Percentiles rank a stretch among this genome's conserved stretches.
phyloP scores from a whole-genome alignment of 495 filamentous ascomycete species.

The Glarea lozoyensis region DNA sequence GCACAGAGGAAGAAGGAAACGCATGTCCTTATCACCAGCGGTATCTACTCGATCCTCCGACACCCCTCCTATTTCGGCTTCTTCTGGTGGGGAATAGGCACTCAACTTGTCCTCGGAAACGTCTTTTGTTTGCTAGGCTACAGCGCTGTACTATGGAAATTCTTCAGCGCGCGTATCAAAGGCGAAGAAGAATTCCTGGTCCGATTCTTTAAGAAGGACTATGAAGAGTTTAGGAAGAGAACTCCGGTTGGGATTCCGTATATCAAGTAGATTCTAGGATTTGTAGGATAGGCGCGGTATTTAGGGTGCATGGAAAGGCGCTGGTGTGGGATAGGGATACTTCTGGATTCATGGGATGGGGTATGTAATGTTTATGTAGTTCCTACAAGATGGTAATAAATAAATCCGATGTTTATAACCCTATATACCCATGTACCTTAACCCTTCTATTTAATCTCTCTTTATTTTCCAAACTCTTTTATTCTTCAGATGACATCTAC shows the following conservation, averaged over 20 bases:
- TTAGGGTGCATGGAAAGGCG: not conserved
- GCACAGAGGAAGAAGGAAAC: slow-evolving; percentile 53
- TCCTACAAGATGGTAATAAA: too few species aligned
- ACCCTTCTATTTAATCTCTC: too few species aligned
- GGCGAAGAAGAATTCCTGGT: slow-evolving; percentile 73
- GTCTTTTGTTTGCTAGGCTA: slow-evolving; percentile 66
- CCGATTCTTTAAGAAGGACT: slow-evolving; percentile 77
- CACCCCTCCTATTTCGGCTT: slow-evolving; percentile 96
- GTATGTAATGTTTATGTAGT: not conserved
- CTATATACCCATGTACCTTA: too few species aligned
- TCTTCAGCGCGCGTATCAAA: slow-evolving; percentile 66
- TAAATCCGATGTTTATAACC: too few species aligned
- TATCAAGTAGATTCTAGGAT: slow-evolving; percentile 24
- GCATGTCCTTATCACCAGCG: slow-evolving; percentile 72
- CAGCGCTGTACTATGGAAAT: slow-evolving; percentile 67
- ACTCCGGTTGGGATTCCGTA: slow-evolving; percentile 75
- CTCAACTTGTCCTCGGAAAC: slow-evolving; percentile 86
- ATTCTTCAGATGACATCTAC: too few species aligned
- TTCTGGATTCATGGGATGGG: not conserved
- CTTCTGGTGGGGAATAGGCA: slow-evolving; percentile 96
- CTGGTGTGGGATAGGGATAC: not conserved
- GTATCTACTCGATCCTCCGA: slow-evolving; percentile 52
- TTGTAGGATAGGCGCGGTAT: not conserved
- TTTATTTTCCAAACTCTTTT: too few species aligned
- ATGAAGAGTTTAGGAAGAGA: slow-evolving; percentile 57